Base-by-base conservation (phyloP, 1,139 yeast species). In the Saccharomyces hybrid region DNA sequence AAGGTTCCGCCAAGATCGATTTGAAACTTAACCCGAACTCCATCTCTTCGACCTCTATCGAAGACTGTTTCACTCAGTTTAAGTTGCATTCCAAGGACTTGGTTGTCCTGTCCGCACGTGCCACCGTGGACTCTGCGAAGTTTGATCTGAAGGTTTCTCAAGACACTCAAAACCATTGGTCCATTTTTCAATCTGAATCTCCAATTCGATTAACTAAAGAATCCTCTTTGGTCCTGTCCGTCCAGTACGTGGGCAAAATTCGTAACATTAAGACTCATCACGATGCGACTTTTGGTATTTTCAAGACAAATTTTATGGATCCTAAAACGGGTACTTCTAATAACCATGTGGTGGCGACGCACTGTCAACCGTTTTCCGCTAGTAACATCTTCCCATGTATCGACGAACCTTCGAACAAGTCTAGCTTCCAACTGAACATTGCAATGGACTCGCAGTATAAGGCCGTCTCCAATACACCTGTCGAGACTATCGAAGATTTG, bases 331-430 rank as follows among this genome's bases (percentile, higher is more conserved):
- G 83, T 11, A 73, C 68, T 32, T 71, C 83, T 1, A 71, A 74
- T 55, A 78, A 80, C 57, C 76, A 71, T 55, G 70, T 85, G 14
- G 65, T 85, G 47, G 83, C 89, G 0, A 84, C 93, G 1, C 91
- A 86, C 63, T 77, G 82, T 47, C 91, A 85, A 65, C 90, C 93
- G 0, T 75, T 76, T 31, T 83, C 77, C 59, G 84, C 88, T 2
- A 74, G 84, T 61, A 66, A 66, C 51, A 77, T 85, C 11, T 82
- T 82, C 62, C 93, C 93, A 1, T 78, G 84, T 59, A 66, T 86
- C 25, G 91, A 86, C 64, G 89, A 84, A 60, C 75, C 81, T 20
- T 65, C 73, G 14, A 67, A 72, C 47, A 86, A 84, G 63, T 76
- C 81, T 4, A 75, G 79, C 1, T 75, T 83, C 53, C 65, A 75